Conservation (phyloP, 164 flowering plant genomes). For the Vitis amurensis region DNA sequence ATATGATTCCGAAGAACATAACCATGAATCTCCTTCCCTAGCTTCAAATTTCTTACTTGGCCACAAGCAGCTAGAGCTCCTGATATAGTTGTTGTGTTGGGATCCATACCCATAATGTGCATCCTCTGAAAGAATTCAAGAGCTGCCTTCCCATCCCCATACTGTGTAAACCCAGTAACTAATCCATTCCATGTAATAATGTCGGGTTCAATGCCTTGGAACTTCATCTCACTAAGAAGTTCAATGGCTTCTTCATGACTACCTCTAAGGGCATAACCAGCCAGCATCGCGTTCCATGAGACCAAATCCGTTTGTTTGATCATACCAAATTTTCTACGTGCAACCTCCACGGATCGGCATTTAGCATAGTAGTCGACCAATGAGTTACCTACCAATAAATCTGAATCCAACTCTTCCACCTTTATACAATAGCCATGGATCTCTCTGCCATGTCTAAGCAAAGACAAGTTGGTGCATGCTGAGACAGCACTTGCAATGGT, state of each 20-base stretch:
- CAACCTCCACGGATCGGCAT: constrained; percentile 21
- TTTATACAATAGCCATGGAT: constrained; percentile 37
- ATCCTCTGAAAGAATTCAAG: constrained; percentile 31
- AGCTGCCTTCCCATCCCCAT: constrained; percentile 34
- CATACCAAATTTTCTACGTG: constrained; percentile 21
- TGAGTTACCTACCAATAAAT: constrained; percentile 32
- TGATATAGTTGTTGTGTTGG: constrained; percentile 28
- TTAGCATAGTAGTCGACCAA: constrained; percentile 34
- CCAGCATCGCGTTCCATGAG: constrained; percentile 35
- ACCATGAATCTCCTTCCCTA: constrained; percentile 36
- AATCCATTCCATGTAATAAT: constrained; percentile 42
- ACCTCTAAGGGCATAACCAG: constrained; percentile 29
- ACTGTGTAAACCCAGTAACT: constrained; percentile 35
- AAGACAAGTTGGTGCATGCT: constrained; percentile 36
- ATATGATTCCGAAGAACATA: constrained; percentile 25
- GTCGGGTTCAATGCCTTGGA: constrained; percentile 26
- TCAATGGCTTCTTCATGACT: constrained; percentile 23
- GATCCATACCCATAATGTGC: constrained; percentile 18
- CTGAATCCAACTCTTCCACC: constrained; percentile 23
- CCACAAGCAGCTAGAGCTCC: constrained; percentile 39
- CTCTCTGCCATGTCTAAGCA: constrained; percentile 33
- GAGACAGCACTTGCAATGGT: constrained; percentile 39
- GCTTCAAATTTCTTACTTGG: constrained; percentile 25
- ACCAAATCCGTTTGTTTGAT: constrained; percentile 23
- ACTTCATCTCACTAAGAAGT: constrained; percentile 34